Evolutionary conservation across 352 stramenopile species (phyloP), one percentile per base, ranked within the genome.

Genomic region (Bremia lactucae): DNA sequence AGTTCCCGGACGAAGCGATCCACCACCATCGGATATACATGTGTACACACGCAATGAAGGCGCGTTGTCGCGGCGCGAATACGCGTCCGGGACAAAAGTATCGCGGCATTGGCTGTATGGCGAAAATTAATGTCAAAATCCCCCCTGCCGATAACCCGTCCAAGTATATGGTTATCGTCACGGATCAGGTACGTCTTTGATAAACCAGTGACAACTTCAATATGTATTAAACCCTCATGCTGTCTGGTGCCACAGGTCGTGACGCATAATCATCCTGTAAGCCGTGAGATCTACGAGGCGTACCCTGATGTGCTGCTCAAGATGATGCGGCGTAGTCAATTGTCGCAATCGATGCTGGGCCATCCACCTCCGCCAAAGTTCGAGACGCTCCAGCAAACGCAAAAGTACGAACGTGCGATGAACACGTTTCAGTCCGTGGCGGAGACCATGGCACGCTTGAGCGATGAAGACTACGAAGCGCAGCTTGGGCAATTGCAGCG

Each of bases 1-100:
- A 89, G 52, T 89, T 89, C 24, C 77, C 77, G 4, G 77, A 89
- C 44, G 59, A 71, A 29, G 77, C 77, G 34, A 84, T 87, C 53
- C 77, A 89, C 46, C 77, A 89, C 55, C 77, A 89, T 47, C 77
- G 77, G 66, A 89, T 89, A 79, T 89, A 89, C 55, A 89, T 89
- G 77, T 89, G 77, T 60, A 89, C 77, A 33, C 77, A 89, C 58
- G 77, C 77, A 29, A 89, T 89, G 77, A 89, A 89, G 49, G 77
- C 77, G 22, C 67, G 77, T 11, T 89, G 73, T 47, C 77, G 77
- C 19, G 77, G 77, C 21, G 74, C 77, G 6, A 84, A 74, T 23
- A 87, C 72, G 14, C 77, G 77, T 5, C 72, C 77, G 0, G 77
- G 77, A 0, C 77, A 89, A 21, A 87, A 87, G 46, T 89, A 89